phyloP scores from a whole-genome alignment of 2,329 filamentous ascomycete species.

The Claviceps monticola region DNA sequence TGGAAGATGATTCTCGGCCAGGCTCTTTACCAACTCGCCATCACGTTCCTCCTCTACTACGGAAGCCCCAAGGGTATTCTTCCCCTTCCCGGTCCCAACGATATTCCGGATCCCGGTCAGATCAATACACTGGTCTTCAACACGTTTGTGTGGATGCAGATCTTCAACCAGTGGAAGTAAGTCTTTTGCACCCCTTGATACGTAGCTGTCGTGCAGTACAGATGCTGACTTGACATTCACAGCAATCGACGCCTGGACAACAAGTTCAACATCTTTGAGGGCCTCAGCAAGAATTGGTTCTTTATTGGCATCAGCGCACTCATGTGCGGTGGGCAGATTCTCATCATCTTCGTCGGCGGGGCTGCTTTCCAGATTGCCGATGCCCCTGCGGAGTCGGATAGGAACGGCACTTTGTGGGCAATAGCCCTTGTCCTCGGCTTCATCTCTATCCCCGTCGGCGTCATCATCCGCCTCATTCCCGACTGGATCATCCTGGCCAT shows the following conservation, averaged over 20 bases:
- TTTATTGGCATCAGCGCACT: constrained; percentile 74
- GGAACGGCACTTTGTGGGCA: constrained; percentile 52
- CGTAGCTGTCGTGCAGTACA: too few species aligned
- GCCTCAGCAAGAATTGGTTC: constrained; percentile 71
- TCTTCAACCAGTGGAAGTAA: constrained; percentile 95
- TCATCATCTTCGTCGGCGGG: constrained; percentile 83
- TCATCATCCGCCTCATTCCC: constrained; percentile 70
- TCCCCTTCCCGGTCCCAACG: constrained; percentile 34
- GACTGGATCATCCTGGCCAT: constrained; percentile 48
- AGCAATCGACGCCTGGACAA: constrained; percentile 89
- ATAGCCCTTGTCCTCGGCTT: constrained; percentile 73
- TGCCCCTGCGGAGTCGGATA: constrained; percentile 37
- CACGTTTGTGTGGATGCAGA: constrained; percentile 98
- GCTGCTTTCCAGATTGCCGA: constrained; percentile 59
- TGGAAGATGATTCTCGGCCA: constrained; percentile 99
- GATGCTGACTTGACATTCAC: constrained; percentile 2
- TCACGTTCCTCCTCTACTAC: constrained; percentile 73
- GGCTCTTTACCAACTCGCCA: constrained; percentile 72
- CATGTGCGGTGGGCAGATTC: constrained; percentile 78
- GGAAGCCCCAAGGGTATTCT: constrained; percentile 33
- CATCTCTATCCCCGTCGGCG: constrained; percentile 73
- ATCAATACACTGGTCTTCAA: constrained; percentile 85
- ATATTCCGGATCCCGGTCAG: constrained; percentile 25
- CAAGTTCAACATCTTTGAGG: constrained; percentile 89
- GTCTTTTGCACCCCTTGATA: constrained; percentile 17